Base-by-base conservation (phyloP, 2,329 filamentous ascomycete genomes). In the Clarireedia paspali region DNA sequence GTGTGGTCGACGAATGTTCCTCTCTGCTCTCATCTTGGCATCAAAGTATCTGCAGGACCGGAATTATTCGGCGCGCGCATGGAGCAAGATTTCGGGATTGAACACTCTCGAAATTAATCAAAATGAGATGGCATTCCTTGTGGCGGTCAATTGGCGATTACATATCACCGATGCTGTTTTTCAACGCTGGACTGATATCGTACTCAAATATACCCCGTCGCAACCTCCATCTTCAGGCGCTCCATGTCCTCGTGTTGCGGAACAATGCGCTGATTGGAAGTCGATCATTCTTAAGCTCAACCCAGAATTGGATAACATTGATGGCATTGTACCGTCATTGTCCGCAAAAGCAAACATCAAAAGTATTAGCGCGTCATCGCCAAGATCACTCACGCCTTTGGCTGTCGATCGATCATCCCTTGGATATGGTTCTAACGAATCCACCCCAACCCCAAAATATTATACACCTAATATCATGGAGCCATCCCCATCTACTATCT, bases 11-110 rank as follows among this genome's bases (percentile, higher is more conserved):
- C 90, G 94, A 67, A 97, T 97, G 92, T 97, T 99, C 70, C 80
- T 99, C 53, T 86, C 94, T 10, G 91, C 92, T 48, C 79, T 99
- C 59, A 97, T 99, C 63, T 79, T 99, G 56, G 94, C 94, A 2
- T 97, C 94, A 38, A 99, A 99, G 76, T 99, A 97, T 70, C 77
- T 99, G 47, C 94, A 99, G 73, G 94, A 99, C 70, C 87, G 92
- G 64, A 99, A 97, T 74, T 99, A 95, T 73, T 97, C 94, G 14
- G 91, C 94, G 49, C 86, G 92, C 55, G 94, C 94, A 44, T 99
- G 94, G 94, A 97, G 92, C 72, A 97, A 96, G 77, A 99, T 99
- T 65, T 97, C 94, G 17, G 94, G 94, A n/a, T 78, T 99, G 56
- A 90, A 89, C 70, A 91, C 91, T 3, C 77, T 82, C 56, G 94